A percentile compares a stretch with the other conserved stretches of the same genome.
phyloP scores from a whole-genome alignment of 164 flowering plant genomes.

The Macadamia integrifolia region DNA sequence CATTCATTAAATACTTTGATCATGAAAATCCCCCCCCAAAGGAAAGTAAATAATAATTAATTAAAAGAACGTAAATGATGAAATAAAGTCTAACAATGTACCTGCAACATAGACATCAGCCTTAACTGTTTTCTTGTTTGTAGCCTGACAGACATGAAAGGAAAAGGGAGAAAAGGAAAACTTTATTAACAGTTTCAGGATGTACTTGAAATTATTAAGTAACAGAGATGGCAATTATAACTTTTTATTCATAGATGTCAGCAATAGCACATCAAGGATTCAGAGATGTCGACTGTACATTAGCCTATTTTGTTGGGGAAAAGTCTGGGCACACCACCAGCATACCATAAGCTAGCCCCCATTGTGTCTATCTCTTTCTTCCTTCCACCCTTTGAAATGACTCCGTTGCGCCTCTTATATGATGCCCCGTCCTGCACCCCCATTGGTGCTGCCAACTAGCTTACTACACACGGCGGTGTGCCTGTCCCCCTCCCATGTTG shows the following conservation, averaged over 20 bases:
- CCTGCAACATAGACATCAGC: constrained; percentile 99
- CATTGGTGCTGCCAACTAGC: too few species aligned
- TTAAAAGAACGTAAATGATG: not conserved
- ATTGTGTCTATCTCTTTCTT: too few species aligned
- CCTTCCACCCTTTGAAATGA: too few species aligned
- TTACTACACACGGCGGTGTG: too few species aligned
- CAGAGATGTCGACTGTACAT: not conserved
- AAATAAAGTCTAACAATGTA: constrained; percentile 20
- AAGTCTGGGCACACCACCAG: too few species aligned
- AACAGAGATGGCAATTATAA: not conserved
- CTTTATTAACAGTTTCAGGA: not conserved
- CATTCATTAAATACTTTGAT: not conserved
- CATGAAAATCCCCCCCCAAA: not conserved
- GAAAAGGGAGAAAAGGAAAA: not conserved
- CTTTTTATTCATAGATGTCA: not conserved
- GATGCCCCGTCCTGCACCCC: too few species aligned
- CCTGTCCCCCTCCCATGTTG: too few species aligned
- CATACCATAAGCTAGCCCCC: too few species aligned
- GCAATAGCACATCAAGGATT: not conserved
- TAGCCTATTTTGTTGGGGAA: not conserved
- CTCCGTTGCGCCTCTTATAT: too few species aligned
- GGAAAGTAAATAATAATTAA: not conserved
- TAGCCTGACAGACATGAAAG: constrained; percentile 60
- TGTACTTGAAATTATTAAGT: not conserved
- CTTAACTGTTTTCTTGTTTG: constrained; percentile 65